Evolutionary conservation across 192 early-diverging fungal species (phyloP).

Genomic region (Mortierella hygrophila): DNA sequence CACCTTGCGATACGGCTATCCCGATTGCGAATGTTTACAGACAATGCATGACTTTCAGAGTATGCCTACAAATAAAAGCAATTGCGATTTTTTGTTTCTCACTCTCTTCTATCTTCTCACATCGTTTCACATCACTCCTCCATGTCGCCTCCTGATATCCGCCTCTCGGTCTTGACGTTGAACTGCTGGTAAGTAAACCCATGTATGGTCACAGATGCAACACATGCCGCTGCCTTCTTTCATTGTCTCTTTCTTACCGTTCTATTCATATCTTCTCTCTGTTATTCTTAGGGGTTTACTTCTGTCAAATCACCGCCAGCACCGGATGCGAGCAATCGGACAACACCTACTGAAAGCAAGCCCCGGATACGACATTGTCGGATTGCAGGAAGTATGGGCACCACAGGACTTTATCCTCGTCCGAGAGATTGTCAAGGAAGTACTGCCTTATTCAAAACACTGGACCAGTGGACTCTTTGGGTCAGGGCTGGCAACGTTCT

Average conservation of each 20-base stretch:
- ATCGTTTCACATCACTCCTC: neutral
- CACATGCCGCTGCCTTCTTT: neutral
- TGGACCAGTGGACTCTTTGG: conserved; percentile 37
- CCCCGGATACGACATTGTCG: conserved; percentile 41
- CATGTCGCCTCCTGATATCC: neutral
- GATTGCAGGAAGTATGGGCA: conserved; percentile 39
- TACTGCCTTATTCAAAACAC: conserved; percentile 19
- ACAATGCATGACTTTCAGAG: neutral
- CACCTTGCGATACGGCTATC: neutral
- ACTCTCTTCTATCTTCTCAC: neutral
- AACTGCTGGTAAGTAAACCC: conserved; percentile 60
- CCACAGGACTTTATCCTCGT: conserved; percentile 24
- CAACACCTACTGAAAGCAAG: conserved; percentile 41
- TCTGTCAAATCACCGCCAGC: conserved; percentile 54
- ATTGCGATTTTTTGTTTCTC: neutral
- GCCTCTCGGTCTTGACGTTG: conserved; percentile 26
- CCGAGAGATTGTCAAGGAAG: conserved; percentile 1
- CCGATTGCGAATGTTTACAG: neutral
- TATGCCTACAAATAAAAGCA: neutral
- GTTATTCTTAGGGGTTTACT: conserved; percentile 3
- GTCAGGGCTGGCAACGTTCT: conserved; percentile 40
- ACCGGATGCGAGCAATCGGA: conserved; percentile 64
- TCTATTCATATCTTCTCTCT: neutral
- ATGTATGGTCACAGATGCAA: neutral
- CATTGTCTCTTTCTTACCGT: conserved; percentile 25